Base-by-base conservation (phyloP, 2,329 filamentous ascomycete species). In the Cercospora janseana region DNA sequence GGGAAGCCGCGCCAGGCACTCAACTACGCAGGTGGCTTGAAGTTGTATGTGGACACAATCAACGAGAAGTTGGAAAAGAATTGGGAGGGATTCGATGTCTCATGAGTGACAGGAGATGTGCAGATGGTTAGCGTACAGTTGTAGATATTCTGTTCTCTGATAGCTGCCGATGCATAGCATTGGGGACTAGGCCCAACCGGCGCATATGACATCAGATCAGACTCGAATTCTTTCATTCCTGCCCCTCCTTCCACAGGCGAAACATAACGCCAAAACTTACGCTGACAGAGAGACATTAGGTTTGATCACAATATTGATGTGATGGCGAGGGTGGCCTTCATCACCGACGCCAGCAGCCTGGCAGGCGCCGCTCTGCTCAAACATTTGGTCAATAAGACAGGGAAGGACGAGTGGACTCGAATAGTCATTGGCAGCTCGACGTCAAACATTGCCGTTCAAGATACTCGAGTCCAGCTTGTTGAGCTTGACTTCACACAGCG, bases 1-100 rank as follows among this genome's bases (percentile, higher is more conserved):
- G 72, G 72, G 3, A 74, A 74, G 63, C 60, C 64, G 4, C 63
- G 66, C 4, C 71, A 74, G 59, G 70, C 71, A 53, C 58, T 74
- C 9, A 72, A 68, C 45, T 74, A 66, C 52, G 61, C 69, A 23
- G 72, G 72, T 3, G 72, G 72, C 0, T 37, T 63, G 23, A 45
- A 49, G 21, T 37, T 50, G 58, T 74, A 75, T 23, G 62, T 64
- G 43, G 60, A 71, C 46, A 63, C 72, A 48, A 69, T 67, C 38
- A 60, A 67, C 26, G 63, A 63, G 41, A 63, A 62, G 46, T 58
- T 74, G 41, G 63, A 73, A 27, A 56, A 61, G 40, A 60, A 58
- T 16, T 65, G 59, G 45, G 53, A 59, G 43, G 62, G 63, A 5
- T 64, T 64, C 40, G 49, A 52, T 15, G 29, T 45, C 3, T 45